A percentile compares a stretch with the other conserved stretches of the same genome.
Evolutionary conservation across 2,329 filamentous ascomycete species (phyloP).

Genomic region (Pseudocercospora ulei): DNA sequence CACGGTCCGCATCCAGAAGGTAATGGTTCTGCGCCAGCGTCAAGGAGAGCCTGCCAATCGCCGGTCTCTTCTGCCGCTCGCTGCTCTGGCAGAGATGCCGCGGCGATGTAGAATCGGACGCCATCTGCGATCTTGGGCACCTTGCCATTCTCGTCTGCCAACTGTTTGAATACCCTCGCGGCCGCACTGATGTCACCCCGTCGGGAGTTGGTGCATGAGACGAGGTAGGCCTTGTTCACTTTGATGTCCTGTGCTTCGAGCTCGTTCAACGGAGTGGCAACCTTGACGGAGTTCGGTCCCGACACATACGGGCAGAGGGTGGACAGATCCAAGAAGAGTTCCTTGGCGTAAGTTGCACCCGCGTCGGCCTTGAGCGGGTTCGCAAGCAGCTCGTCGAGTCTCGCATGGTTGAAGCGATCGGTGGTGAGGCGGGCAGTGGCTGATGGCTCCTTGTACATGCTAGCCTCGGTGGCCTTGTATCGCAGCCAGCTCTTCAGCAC

Average conservation of each 20-base stretch:
- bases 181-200: constrained; percentile 72
- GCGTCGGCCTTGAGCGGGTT: constrained; percentile 61
- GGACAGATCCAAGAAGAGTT: constrained; percentile 69
- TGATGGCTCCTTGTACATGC: constrained; percentile 48
- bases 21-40: constrained; percentile 64
- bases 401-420: constrained; percentile 59
- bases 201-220: constrained; percentile 82
- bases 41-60: constrained; percentile 73
- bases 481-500: constrained; percentile 64
- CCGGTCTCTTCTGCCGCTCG: constrained; percentile 65
- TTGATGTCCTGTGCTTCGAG: constrained; percentile 65
- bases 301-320: constrained; percentile 75
- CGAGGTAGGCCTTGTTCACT: constrained; percentile 74
- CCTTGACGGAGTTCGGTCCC: constrained; percentile 84
- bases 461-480: constrained; percentile 62
- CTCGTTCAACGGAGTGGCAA: constrained; percentile 65
- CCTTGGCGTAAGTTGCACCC: constrained; percentile 72
- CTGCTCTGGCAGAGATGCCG: constrained; percentile 72
- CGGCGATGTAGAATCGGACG: constrained; percentile 81
- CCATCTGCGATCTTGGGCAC: constrained; percentile 61
- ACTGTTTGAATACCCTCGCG: constrained; percentile 74
- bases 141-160: constrained; percentile 52
- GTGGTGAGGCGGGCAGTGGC: constrained; percentile 43
- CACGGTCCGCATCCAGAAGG: constrained; percentile 72
- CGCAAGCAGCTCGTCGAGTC: constrained; percentile 61